Conservation (phyloP, 768 basidiomycete genomes). For the Dioszegia hungarica region DNA sequence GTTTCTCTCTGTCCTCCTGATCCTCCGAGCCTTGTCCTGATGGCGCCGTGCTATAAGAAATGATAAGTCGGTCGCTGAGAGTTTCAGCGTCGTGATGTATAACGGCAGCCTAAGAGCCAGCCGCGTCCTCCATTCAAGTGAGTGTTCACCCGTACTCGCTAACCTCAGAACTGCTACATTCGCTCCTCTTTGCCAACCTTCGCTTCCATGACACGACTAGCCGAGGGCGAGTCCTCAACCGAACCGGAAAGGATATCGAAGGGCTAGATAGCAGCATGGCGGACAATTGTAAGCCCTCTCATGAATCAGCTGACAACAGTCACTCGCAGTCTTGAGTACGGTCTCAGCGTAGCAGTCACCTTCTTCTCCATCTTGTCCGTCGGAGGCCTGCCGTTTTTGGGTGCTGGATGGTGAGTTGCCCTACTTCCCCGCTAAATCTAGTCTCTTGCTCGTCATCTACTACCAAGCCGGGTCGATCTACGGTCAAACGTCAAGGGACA, state of each 20-base stretch:
- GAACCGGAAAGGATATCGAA: conserved; percentile 69
- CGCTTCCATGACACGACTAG: conserved; percentile 91
- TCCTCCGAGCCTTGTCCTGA: too few species aligned
- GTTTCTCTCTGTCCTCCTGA: too few species aligned
- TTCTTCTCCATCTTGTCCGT: conserved; percentile 69
- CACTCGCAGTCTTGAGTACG: conserved; percentile 63
- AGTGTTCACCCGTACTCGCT: background rate
- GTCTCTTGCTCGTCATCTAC: conserved; percentile 37
- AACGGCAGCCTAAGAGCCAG: conserved; percentile 78
- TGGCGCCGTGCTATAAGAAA: too few species aligned
- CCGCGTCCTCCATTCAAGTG: conserved; percentile 62
- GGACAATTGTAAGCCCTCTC: conserved; percentile 64
- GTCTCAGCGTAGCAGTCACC: conserved; percentile 65
- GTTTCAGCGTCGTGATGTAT: conserved; percentile 65
- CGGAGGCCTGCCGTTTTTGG: conserved; percentile 70
- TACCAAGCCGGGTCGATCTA: conserved; percentile 58
- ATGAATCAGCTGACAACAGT: conserved; percentile 16
- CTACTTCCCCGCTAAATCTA: background rate
- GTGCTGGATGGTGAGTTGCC: conserved; percentile 51
- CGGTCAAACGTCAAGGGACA: conserved; percentile 70
- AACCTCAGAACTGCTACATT: conserved; percentile 60
- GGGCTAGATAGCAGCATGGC: conserved; percentile 77
- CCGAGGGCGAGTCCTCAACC: conserved; percentile 59
- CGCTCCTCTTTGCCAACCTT: conserved; percentile 79
- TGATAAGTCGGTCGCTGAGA: too few species aligned